phyloP scores from a whole-genome alignment of 495 filamentous ascomycete species.

The Penicillium cosmopolitanum region DNA sequence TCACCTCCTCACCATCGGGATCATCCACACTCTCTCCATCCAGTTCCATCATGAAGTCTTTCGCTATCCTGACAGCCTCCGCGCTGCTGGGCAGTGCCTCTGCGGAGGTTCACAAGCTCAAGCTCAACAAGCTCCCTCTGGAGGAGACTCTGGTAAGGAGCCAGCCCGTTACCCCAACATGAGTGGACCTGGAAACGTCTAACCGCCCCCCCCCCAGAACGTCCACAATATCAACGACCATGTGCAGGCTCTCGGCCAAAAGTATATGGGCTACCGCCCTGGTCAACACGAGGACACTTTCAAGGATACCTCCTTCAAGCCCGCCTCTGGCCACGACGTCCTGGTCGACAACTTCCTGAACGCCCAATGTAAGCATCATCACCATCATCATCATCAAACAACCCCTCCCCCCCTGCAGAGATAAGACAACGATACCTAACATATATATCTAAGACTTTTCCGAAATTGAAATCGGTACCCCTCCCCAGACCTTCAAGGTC shows the following conservation, averaged over 20 bases:
- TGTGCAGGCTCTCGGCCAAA: conserved; percentile 72
- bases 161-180: conserved; percentile 20
- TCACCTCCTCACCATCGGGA: conserved; percentile 23
- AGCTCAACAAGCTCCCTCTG: conserved; percentile 94
- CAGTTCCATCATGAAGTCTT: conserved; percentile 73
- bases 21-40: conserved; percentile 24
- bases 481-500: conserved; percentile 96
- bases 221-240: conserved; percentile 80
- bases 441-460: conserved; percentile 76
- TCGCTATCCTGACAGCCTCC: conserved; percentile 72
- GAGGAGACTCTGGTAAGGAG: conserved; percentile 83
- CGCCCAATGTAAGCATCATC: conserved; percentile 79
- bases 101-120: conserved; percentile 88
- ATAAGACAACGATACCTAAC: conserved; percentile 24
- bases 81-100: conserved; percentile 81
- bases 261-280: conserved; percentile 86
- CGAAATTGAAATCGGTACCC: conserved; percentile 89
- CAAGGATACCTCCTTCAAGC: conserved; percentile 69
- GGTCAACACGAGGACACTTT: conserved; percentile 73
- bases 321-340: conserved; percentile 74
- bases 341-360: conserved; percentile 98
- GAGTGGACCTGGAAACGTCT: conserved; percentile 14
- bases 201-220: conserved; percentile 52
- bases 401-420: not conserved
- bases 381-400: not conserved